Percentiles rank a stretch among this genome's conserved stretches.
phyloP scores from a whole-genome alignment of 2,329 filamentous ascomycete species.

The Ophidiomyces ophidiicola region DNA sequence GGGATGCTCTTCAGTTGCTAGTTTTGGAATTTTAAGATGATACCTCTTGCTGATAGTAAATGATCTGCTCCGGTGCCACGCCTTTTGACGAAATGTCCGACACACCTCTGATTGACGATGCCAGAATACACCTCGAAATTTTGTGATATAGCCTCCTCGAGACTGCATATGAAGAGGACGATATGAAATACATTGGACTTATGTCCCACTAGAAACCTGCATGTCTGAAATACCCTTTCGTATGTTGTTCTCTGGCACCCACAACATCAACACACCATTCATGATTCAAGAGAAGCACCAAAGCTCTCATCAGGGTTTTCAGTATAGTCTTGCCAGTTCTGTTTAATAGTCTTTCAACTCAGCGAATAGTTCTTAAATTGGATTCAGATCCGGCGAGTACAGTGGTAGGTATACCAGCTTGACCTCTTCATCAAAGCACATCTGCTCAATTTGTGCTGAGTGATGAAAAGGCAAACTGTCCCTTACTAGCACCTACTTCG shows the following conservation, averaged over 20 bases:
- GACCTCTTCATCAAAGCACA: constrained; percentile 13
- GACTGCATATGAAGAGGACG: too few species aligned
- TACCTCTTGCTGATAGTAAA: too few species aligned
- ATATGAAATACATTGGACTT: too few species aligned
- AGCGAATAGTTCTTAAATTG: constrained; percentile 28
- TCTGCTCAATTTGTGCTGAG: constrained; percentile 9
- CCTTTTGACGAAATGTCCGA: too few species aligned
- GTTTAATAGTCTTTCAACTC: constrained; percentile 28
- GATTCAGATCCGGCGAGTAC: constrained; percentile 20
- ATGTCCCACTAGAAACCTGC: too few species aligned
- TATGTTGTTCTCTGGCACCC: constrained; percentile 16
- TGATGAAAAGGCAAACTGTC: constrained; percentile 14
- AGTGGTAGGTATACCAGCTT: constrained; percentile 10
- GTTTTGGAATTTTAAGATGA: too few species aligned
- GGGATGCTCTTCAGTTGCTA: too few species aligned
- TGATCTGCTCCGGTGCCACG: too few species aligned
- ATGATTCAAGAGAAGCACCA: constrained; percentile 21
- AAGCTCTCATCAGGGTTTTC: constrained; percentile 19
- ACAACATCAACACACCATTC: constrained; percentile 21
- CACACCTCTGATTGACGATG: too few species aligned
- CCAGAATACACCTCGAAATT: too few species aligned
- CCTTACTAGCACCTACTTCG: constrained; percentile 26
- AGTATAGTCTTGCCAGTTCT: constrained; percentile 19
- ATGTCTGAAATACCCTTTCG: constrained; percentile 19
- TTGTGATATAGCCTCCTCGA: too few species aligned